Percentiles rank a stretch among this genome's conserved stretches.
These are phyloP conservation scores for Cladosporium oxysporum DNA, from an alignment of 2,329 filamentous ascomycete species.

Conservation along the genomic window DNA sequence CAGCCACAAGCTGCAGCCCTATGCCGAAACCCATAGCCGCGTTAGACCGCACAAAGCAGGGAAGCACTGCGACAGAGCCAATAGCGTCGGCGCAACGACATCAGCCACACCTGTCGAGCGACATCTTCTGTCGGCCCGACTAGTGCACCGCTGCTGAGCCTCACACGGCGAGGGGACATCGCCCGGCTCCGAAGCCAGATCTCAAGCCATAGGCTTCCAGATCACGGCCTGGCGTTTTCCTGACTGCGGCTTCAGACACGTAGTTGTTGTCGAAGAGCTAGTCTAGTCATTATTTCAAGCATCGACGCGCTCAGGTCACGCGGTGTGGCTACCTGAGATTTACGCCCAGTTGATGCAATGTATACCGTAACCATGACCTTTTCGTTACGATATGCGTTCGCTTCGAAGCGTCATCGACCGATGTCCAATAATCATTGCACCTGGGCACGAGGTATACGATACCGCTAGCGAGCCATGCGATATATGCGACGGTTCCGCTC, in stretches of 20 bases:
- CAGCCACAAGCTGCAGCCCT: conserved; percentile 19
- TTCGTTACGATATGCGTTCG: background rate
- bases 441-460: background rate
- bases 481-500: background rate
- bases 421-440: background rate
- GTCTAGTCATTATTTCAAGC: background rate
- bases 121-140: conserved; percentile 7
- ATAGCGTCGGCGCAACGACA: background rate
- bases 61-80: background rate
- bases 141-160: conserved; percentile 1
- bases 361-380: background rate
- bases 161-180: background rate
- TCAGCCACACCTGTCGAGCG: conserved; percentile 1
- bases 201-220: background rate
- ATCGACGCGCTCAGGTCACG: background rate
- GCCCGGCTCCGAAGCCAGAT: conserved; percentile 9
- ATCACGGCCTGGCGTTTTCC: background rate
- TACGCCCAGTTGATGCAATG: background rate
- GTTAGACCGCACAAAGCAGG: background rate
- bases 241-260: background rate
- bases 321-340: background rate
- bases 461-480: background rate
- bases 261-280: background rate
- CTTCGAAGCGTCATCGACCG: conserved; percentile 4
- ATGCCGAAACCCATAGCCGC: background rate